A percentile compares a stretch with the other conserved stretches of the same genome.
phyloP scores from a whole-genome alignment of 805 yeast genomes.

The Scheffersomyces ergatensis region DNA sequence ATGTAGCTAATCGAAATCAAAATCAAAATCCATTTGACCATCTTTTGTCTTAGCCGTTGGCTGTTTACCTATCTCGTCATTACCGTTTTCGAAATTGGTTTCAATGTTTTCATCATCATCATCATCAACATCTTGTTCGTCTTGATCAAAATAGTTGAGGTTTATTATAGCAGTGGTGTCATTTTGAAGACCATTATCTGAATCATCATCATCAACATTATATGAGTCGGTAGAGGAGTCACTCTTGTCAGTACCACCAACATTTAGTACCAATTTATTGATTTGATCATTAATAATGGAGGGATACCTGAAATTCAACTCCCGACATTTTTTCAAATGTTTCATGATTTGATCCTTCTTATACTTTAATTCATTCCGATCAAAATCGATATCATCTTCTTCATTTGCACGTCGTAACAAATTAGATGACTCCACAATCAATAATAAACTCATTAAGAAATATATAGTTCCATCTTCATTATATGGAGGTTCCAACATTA shows the following conservation, averaged over 20 bases:
- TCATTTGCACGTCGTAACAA: neutral
- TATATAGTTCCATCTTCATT: slow-evolving; percentile 38
- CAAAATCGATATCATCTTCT: too few species aligned
- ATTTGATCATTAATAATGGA: slow-evolving; percentile 1
- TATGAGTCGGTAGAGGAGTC: slow-evolving; percentile 2
- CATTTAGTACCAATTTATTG: neutral
- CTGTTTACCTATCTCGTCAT: neutral
- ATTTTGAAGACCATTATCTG: neutral
- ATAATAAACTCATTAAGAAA: slow-evolving; percentile 18
- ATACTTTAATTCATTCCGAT: too few species aligned
- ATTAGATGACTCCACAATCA: slow-evolving; percentile 5
- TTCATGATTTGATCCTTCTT: neutral
- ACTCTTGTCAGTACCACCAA: slow-evolving; percentile 1
- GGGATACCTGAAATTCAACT: slow-evolving; percentile 1
- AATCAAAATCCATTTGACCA: slow-evolving; percentile 18
- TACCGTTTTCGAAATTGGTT: too few species aligned
- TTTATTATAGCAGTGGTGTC: neutral
- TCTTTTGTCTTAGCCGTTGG: neutral
- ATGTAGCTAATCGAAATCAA: slow-evolving; percentile 19
- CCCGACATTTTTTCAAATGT: slow-evolving; percentile 1
- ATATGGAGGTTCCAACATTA: slow-evolving; percentile 43
- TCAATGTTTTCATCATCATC: too few species aligned
- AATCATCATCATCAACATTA: slow-evolving; percentile 2
- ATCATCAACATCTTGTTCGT: neutral
- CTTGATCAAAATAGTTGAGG: neutral